Base-by-base conservation (phyloP, 257 asterid species). In the Petunia axillaris region DNA sequence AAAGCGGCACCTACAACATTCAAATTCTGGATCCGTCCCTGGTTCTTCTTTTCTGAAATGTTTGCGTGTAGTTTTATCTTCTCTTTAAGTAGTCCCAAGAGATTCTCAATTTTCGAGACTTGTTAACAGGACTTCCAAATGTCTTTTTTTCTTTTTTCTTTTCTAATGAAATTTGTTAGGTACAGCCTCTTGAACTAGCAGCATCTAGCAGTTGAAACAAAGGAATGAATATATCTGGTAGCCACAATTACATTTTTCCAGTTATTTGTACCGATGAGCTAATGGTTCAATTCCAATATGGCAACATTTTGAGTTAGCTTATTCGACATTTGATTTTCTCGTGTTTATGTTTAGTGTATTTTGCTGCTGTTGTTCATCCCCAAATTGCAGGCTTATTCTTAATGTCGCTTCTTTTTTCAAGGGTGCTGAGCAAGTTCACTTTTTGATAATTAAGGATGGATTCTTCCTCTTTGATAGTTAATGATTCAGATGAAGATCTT, bases 171-270 rank as follows among this genome's bases (percentile, higher is more conserved):
- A n/a, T n/a, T 43, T 15, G 55, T 4, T 38, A 67, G 55, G n/a
- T 68, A 50, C 39, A 8, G 8, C n/a, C n/a, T 3, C 1, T 37
- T 41, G 54, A 68, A 68, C 55, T 43, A 43, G 76, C 8, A 43
- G 76, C 57, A 68, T 68, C 76, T 7, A 68, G 55, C 75, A 67
- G 55, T 67, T 15, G 63, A n/a, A 67, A 13, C 50, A 39, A 65
- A 9, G 36, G 39, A 65, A 6, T 65, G 35, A 14, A 15, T 65
- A 40, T 36, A 13, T 66, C 0, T 66, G 75, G 53, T 66, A 39
- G 52, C 73, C 39, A 2, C 52, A 65, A 25, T 25, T 25, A 25
- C 25, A 25, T 25, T 25, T 65, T 39, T 13, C 52, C 55, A 15
- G 7, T 67, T 67, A 41, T 7, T 2, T 67, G 55, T 8, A 67